Evolutionary conservation across 2,329 filamentous ascomycete species (phyloP), one percentile per base, ranked within the genome.

Genomic region (Fusarium sp.): DNA sequence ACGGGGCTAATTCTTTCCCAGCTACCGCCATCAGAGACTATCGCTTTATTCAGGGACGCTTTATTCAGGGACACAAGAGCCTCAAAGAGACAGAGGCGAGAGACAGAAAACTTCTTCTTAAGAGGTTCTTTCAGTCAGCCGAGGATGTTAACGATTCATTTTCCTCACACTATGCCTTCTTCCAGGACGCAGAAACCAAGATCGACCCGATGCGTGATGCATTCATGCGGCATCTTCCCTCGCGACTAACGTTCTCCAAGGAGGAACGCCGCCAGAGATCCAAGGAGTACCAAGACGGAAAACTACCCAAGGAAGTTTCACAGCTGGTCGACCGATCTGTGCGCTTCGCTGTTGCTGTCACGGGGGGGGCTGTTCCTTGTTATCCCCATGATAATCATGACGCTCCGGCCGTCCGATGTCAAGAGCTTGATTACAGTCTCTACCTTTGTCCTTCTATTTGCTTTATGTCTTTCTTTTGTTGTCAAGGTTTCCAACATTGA

Each of bases 381-480:
- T 1, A 10, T 31, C 1, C 50, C 50, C 3, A 54, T 54, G 50
- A 7, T 31, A 0, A 20, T 54, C 25, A 54, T 54, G 50, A 54
- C 25, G 1, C 27, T 54, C 0, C 50, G 4, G 7, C 25, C 25
- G 9, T 29, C 29, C 1, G 2, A 8, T 31, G n/a, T 11, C 6
- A 33, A 31, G 18, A 33, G 50, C 50, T 14, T 54, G 10, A 5
- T n/a, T 14, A 33, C 50, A 0, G 50, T 33, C 6, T 54, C 50
- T 2, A 3, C n/a, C 1, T 33, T 20, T 29, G 10, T 54, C 0
- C 3, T 54, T 2, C 27, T 54, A 0, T 54, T 54, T n/a, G 18
- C 50, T 4, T 6, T 29, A 1, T 1, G 25, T 5, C 50, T 54
- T 31, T 54, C 50, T 11, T 29, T 54, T 1, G 1, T 54, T 1